Percentiles rank a stretch among this genome's conserved stretches.
These are phyloP conservation scores for Debaryomyces sp. DNA, from an alignment of 1,139 yeast genomes.

Conservation along the genomic window DNA sequence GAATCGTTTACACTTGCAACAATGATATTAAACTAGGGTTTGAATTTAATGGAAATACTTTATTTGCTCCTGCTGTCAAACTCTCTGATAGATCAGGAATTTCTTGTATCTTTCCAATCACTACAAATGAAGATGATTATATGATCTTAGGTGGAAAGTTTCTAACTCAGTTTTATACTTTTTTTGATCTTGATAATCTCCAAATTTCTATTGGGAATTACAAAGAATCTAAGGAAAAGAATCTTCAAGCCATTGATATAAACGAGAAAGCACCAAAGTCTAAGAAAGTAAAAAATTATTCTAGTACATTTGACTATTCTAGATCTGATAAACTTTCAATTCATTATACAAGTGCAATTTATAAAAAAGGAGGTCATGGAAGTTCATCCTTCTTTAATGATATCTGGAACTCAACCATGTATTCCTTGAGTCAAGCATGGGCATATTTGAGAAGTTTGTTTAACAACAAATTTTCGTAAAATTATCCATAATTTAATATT, in stretches of 20 bases:
- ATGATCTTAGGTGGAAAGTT: conserved; percentile 9
- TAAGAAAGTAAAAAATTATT: not conserved
- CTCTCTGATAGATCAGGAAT: conserved; percentile 6
- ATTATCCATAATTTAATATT: not conserved
- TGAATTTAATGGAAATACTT: conserved; percentile 3
- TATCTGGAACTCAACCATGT: not conserved
- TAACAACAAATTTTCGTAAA: not conserved
- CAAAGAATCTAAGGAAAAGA: conserved; percentile 69
- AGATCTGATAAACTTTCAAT: not conserved
- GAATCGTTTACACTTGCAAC: conserved; percentile 8
- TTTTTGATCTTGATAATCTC: conserved; percentile 10
- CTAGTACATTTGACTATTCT: conserved; percentile 3
- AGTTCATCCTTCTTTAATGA: conserved; percentile 3
- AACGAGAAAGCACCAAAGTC: conserved; percentile 74
- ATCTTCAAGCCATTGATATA: conserved; percentile 75
- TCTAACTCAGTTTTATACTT: conserved; percentile 9
- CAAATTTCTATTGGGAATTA: conserved; percentile 9
- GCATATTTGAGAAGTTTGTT: not conserved
- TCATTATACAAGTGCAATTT: conserved; percentile 4
- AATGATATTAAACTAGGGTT: conserved; percentile 3
- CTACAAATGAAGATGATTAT: conserved; percentile 6
- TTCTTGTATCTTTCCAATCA: conserved; percentile 8
- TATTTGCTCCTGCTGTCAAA: not conserved
- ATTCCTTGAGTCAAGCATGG: conserved; percentile 1
- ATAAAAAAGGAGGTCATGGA: conserved; percentile 2